Percentiles rank a stretch among this genome's conserved stretches.
Conservation (phyloP, 371 early-diverging fungal genomes). For the Rhizopus microsporus region DNA sequence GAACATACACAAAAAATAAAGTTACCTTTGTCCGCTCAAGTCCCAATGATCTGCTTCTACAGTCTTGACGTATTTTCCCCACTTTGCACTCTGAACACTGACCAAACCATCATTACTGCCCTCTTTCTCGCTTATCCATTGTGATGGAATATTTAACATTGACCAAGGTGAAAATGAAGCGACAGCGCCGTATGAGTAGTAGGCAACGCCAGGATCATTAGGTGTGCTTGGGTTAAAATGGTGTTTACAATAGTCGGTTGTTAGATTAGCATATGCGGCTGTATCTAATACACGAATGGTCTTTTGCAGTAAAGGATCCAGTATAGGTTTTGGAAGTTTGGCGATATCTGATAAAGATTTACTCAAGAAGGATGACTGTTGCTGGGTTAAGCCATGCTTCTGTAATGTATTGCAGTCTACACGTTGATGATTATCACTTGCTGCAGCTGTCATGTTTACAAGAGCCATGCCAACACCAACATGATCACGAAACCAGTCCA, state of each 20-base stretch:
- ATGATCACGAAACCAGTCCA: constrained; percentile 89
- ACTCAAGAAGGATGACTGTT: constrained; percentile 7
- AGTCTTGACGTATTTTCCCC: constrained; percentile 85
- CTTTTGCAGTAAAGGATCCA: constrained; percentile 23
- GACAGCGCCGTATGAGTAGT: constrained; percentile 79
- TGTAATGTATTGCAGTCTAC: background rate
- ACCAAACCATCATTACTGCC: constrained; percentile 94
- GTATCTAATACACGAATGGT: constrained; percentile 59
- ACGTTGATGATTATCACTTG: background rate
- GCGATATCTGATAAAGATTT: constrained; percentile 18
- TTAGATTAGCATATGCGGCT: constrained; percentile 89
- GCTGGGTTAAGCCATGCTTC: background rate
- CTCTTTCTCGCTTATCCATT: constrained; percentile 29
- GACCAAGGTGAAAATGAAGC: constrained; percentile 49
- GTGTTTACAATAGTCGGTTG: constrained; percentile 78
- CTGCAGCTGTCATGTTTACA: constrained; percentile 2
- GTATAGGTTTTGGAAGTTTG: constrained; percentile 18
- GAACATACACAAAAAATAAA: background rate
- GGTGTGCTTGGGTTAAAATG: constrained; percentile 88
- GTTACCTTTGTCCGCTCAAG: constrained; percentile 51
- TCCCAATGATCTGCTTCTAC: constrained; percentile 89
- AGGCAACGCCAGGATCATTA: constrained; percentile 71
- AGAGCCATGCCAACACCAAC: constrained; percentile 54
- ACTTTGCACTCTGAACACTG: constrained; percentile 72
- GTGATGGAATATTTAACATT: constrained; percentile 63